Percentiles rank a stretch among this genome's conserved stretches.
These are phyloP conservation scores for Chalaropsis ovoidea DNA, from an alignment of 2,329 filamentous ascomycete genomes.

Conservation along the genomic window DNA sequence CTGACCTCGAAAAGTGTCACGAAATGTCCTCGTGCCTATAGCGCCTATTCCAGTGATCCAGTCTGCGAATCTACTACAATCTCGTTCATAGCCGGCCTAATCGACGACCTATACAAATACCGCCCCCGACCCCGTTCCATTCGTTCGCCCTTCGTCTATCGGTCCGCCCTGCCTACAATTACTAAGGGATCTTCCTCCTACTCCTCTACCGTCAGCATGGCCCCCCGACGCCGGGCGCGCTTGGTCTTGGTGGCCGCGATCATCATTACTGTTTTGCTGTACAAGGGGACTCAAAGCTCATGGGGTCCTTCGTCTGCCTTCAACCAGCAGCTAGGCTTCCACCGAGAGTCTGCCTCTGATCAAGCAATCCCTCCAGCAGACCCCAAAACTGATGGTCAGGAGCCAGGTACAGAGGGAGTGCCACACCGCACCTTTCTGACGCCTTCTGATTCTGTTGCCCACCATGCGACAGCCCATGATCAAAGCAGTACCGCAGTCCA, in stretches of 20 bases:
- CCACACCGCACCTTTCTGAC: not conserved
- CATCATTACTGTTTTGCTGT: slow-evolving; percentile 46
- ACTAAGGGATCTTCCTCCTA: not conserved
- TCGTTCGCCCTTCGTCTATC: not conserved
- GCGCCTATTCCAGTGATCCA: not conserved
- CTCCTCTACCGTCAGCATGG: slow-evolving; percentile 10
- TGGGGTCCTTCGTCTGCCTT: slow-evolving; percentile 20
- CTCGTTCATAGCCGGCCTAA: not conserved
- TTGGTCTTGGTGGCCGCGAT: slow-evolving; percentile 48
- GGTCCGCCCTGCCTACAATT: not conserved
- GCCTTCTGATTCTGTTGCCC: not conserved
- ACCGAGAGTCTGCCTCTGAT: not conserved
- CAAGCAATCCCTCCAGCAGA: not conserved
- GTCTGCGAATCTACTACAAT: not conserved
- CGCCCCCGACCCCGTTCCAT: not conserved
- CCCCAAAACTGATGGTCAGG: not conserved
- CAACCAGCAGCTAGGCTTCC: slow-evolving; percentile 6
- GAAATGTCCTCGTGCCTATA: not conserved
- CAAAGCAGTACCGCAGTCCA: not conserved
- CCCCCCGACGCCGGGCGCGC: slow-evolving; percentile 51
- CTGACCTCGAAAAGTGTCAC: not conserved
- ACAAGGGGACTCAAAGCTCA: slow-evolving; percentile 40
- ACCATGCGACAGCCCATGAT: not conserved
- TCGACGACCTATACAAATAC: not conserved
- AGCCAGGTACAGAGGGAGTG: not conserved